A percentile compares a stretch with the other conserved stretches of the same genome.
phyloP scores from a whole-genome alignment of 2,329 filamentous ascomycete species.

The Madurella mycetomatis region DNA sequence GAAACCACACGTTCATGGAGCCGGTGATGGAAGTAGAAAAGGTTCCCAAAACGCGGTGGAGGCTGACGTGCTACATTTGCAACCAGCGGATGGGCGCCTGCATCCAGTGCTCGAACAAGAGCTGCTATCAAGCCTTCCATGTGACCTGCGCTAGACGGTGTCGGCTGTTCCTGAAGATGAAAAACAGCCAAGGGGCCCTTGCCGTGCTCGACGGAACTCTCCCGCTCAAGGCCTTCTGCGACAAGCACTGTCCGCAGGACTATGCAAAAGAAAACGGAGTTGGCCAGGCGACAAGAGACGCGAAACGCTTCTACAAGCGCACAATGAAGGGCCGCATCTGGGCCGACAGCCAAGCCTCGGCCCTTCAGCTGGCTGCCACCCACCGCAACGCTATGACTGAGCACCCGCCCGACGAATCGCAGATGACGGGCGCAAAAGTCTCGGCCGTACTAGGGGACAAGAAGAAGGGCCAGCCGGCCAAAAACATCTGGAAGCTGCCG shows the following conservation, averaged over 20 bases:
- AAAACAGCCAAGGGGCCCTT: constrained; percentile 75
- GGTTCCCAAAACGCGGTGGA: constrained; percentile 92
- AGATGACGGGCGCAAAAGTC: constrained; percentile 78
- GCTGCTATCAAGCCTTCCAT: constrained; percentile 94
- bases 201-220: constrained; percentile 74
- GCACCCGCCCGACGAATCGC: constrained; percentile 73
- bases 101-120: constrained; percentile 97
- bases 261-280: constrained; percentile 85
- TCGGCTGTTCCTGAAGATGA: constrained; percentile 91
- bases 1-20: constrained; percentile 97
- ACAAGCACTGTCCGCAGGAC: constrained; percentile 87
- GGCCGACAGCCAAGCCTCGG: constrained; percentile 84
- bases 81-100: constrained; percentile 97
- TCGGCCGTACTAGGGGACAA: constrained; percentile 69
- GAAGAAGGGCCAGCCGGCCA: constrained; percentile 65
- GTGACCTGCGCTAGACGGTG: constrained; percentile 90
- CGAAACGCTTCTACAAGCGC: constrained; percentile 83
- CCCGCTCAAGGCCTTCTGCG: constrained; percentile 89
- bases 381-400: constrained; percentile 61
- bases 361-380: constrained; percentile 72
- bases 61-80: constrained; percentile 91
- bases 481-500: constrained; percentile 82
- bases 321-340: constrained; percentile 86
- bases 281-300: constrained; percentile 71
- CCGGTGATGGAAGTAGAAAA: constrained; percentile 98